phyloP scores from a whole-genome alignment of 2,329 filamentous ascomycete genomes.

The Fusarium sp. region DNA sequence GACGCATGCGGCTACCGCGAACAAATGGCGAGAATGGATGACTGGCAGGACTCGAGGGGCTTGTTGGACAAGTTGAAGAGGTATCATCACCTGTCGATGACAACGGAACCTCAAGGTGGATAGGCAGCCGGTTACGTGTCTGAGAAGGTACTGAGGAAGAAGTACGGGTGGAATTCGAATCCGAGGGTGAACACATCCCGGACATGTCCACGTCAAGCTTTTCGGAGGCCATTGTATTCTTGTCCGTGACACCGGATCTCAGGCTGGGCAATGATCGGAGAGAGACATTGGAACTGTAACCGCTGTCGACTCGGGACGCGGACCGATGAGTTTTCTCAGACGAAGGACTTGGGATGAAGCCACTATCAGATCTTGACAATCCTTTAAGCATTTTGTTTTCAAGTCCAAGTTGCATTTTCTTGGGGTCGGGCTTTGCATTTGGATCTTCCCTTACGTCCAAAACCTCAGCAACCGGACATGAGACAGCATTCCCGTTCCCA shows the following conservation, averaged over 20 bases:
- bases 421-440: conserved; percentile 54
- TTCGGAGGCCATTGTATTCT: conserved; percentile 35
- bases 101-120: conserved; percentile 34
- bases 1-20: conserved; percentile 28
- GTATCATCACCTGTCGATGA: conserved; percentile 28
- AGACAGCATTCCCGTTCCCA: conserved; percentile 36
- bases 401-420: conserved; percentile 31
- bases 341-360: conserved; percentile 60
- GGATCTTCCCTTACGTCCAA: conserved; percentile 58
- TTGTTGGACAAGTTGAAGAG: conserved; percentile 36
- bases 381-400: conserved; percentile 41
- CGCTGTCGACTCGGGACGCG: conserved; percentile 69
- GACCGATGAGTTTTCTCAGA: conserved; percentile 57
- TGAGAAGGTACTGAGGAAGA: conserved; percentile 37
- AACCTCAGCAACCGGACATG: conserved; percentile 54
- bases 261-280: conserved; percentile 62
- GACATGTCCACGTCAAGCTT: conserved; percentile 22
- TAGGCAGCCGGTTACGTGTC: conserved; percentile 27
- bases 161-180: conserved; percentile 35
- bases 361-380: conserved; percentile 58
- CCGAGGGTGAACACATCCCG: conserved; percentile 29
- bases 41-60: conserved; percentile 24
- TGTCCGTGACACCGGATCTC: conserved; percentile 38
- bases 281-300: conserved; percentile 71
- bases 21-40: conserved; percentile 37